These are phyloP conservation scores for Macrotyloma uniflorum DNA, from an alignment of 306 rosid genomes.

Conservation along the genomic window DNA sequence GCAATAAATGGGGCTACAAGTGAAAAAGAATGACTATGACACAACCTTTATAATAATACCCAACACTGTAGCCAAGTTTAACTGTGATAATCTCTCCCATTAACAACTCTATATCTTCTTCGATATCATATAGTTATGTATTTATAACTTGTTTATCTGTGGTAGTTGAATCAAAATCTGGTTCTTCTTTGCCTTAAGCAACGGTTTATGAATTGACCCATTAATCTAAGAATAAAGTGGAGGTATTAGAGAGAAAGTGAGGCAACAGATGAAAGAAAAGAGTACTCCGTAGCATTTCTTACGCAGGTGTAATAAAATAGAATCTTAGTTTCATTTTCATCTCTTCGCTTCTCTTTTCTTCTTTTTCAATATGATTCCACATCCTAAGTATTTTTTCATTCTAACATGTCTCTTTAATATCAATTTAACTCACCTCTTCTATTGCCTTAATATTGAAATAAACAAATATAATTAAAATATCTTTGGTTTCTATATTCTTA, in stretches of 20 bases:
- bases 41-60: conserved; percentile 40
- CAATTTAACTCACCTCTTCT: background rate
- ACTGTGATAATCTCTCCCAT: conserved; percentile 25
- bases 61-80: conserved; percentile 34
- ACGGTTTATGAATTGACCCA: background rate
- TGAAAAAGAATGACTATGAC: conserved; percentile 43
- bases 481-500: no score
- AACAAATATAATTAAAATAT: no score
- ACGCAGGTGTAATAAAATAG: background rate
- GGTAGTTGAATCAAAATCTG: background rate
- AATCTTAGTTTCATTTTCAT: conserved; percentile 1
- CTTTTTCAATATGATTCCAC: background rate
- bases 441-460: background rate
- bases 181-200: background rate
- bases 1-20: conserved; percentile 46
- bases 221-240: background rate
- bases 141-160: background rate
- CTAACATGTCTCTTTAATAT: background rate
- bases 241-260: background rate
- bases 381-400: background rate
- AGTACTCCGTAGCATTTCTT: background rate
- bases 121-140: background rate
- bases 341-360: background rate
- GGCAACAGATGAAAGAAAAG: background rate
- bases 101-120: background rate